Evolutionary conservation across 2,329 filamentous ascomycete species (phyloP).

Genomic region (Hirsutella minnesotensis): DNA sequence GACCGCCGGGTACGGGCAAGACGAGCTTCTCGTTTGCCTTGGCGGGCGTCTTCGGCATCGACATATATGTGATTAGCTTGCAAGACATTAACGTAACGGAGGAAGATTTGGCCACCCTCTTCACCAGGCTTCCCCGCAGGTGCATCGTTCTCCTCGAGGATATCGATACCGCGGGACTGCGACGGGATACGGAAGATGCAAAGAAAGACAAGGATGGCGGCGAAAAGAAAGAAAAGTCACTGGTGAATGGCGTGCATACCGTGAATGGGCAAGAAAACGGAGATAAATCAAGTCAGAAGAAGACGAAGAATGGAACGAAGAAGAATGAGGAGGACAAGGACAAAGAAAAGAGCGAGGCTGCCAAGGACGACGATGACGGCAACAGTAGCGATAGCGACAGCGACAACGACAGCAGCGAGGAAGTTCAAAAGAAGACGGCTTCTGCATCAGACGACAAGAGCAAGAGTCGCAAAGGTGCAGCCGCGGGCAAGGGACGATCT

Average conservation of each 20-base stretch:
- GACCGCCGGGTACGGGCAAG: constrained; percentile 65
- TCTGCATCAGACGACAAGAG: background rate
- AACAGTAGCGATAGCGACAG: constrained; percentile 13
- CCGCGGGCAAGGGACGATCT: background rate
- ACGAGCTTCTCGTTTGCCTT: constrained; percentile 55
- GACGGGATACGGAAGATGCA: constrained; percentile 24
- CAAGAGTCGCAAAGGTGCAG: background rate
- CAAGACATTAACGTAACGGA: constrained; percentile 50
- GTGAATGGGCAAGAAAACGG: constrained; percentile 20
- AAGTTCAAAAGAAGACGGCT: constrained; percentile 5
- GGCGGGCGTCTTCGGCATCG: constrained; percentile 52
- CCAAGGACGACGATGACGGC: constrained; percentile 6
- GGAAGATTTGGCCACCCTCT: constrained; percentile 45
- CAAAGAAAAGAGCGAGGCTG: constrained; percentile 8
- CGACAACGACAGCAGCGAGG: constrained; percentile 9
- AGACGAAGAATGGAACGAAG: constrained; percentile 13
- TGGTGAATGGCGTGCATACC: constrained; percentile 17
- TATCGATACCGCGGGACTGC: constrained; percentile 53
- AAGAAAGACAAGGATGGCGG: constrained; percentile 8
- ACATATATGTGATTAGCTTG: constrained; percentile 50
- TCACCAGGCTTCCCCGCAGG: constrained; percentile 46
- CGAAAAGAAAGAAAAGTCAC: constrained; percentile 7
- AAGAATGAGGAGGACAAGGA: background rate
- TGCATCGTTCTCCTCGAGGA: constrained; percentile 60
- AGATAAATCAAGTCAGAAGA: constrained; percentile 12